Conservation (phyloP, 2,329 filamentous ascomycete genomes). For the Thermothelomyces thermophilus region DNA sequence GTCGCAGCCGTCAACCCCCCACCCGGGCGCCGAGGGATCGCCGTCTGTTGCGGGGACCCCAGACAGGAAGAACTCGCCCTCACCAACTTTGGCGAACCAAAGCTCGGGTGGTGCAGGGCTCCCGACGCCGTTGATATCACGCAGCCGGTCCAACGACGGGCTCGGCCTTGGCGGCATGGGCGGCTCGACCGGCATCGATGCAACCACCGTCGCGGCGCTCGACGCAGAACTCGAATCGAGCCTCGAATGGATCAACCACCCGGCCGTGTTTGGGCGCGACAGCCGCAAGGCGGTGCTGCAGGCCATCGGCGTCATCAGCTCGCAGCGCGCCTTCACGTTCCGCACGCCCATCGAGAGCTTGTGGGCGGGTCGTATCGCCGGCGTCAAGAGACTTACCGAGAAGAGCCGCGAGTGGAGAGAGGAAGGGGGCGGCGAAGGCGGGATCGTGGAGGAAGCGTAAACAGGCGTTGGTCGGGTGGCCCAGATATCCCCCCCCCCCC, state of each 20-base stretch:
- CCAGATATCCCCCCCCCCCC: background rate
- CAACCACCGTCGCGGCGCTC: conserved; percentile 72
- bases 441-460: conserved; percentile 56
- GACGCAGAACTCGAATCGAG: conserved; percentile 86
- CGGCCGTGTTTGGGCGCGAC: conserved; percentile 88
- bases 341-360: conserved; percentile 81
- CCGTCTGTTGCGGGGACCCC: conserved; percentile 41
- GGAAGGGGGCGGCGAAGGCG: conserved; percentile 65
- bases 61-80: conserved; percentile 50
- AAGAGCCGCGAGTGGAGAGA: conserved; percentile 89
- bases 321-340: conserved; percentile 89
- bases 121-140: conserved; percentile 39
- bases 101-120: conserved; percentile 38
- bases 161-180: conserved; percentile 45
- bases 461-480: background rate
- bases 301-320: conserved; percentile 93
- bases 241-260: conserved; percentile 96
- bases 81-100: conserved; percentile 44
- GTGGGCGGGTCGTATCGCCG: conserved; percentile 77
- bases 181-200: conserved; percentile 66
- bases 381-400: conserved; percentile 75
- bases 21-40: conserved; percentile 39
- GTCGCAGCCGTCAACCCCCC: conserved; percentile 45
- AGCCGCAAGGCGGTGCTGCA: conserved; percentile 93
- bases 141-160: conserved; percentile 49